Evolutionary conservation across 768 basidiomycete species (phyloP), one percentile per base, ranked within the genome.

Genomic region (Trametes maxima): DNA sequence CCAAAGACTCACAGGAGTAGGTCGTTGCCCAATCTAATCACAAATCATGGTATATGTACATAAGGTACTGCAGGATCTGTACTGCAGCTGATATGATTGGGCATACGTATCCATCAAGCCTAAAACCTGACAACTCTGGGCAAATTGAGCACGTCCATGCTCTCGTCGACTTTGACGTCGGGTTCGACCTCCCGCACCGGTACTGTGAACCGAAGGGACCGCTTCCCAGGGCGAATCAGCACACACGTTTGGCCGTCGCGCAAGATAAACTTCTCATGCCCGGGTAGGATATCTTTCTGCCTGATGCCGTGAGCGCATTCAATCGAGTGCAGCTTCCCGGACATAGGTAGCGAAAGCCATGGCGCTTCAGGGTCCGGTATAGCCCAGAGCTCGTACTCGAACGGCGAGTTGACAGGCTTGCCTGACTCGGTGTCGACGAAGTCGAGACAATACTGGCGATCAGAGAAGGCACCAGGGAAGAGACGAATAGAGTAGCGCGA

Each of bases 401-500:
- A 46, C 5, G 54, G 54, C 33, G 54, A 55, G 24, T 55, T 55
- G 10, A 55, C 44, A 8, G 54, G 54, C n/a, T 55, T 25, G 4
- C 44, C 44, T 6, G 54, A 45, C n/a, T 3, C 33, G 19, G 28
- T 36, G 14, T 55, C 44, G 33, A 55, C n/a, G n/a, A n/a, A n/a
- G n/a, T n/a, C n/a, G n/a, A n/a, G n/a, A n/a, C n/a, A n/a, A n/a
- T n/a, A n/a, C 33, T 55, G 43, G 44, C 28, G n/a, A 7, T 3
- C 25, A 13, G 43, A 36, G 33, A 35, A 10, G 4, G 54, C 45
- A 1, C 54, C 54, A 0, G 54, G 54, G 16, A 35, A 55, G 16
- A 55, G 54, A 3, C 44, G 22, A 7, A 55, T 19, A 19, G 54
- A 55, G 33, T 46, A 46, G 28, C 37, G 0, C 2, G 43, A 21